Base-by-base conservation (phyloP, 2,329 filamentous ascomycete genomes). In the Orbilia quercus region DNA sequence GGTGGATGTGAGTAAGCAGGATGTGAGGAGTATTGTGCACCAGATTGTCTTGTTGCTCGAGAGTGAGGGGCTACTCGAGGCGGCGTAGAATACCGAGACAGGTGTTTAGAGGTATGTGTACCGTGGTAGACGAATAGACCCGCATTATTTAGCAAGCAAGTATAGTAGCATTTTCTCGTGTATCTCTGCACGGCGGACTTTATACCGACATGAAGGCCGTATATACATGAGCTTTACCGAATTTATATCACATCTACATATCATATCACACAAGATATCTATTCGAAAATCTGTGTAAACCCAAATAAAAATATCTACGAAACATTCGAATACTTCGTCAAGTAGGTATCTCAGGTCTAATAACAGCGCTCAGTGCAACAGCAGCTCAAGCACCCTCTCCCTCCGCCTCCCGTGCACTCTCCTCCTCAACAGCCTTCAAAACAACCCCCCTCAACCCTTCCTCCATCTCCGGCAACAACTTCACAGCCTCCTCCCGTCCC, bases 31-130 rank as follows among this genome's bases (percentile, higher is more conserved):
- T 72, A 94, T 94, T 75, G 95, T 99, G 59, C 95, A 99, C 84
- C 91, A 98, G 86, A 98, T 99, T 79, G 87, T 99, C 75, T 85
- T 99, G 79, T 83, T 97, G 83, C 85, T 99, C 71, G 95, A 99
- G 87, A 90, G 89, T 80, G 85, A 90, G 79, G 95, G 95, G 54
- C 87, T 96, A 79, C 84, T 99, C 79, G 94, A 97, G 77, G 36
- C 59, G 12, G 62, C 31, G 3, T 66, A 66, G 50, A 14, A 16
- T 1, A 34, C 14, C 12, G 36, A 40, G 36, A 14, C n/a, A 16
- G 4, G 12, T 12, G 12, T 40, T 40, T 40, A 40, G 36, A 12
- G 36, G 14, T 31, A 18, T 16, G 12, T 42, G 22, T 60, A 20
- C 6, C 4, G 4, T 9, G 45, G n/a, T 31, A 38, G 58, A 44